Percentiles rank a stretch among this genome's conserved stretches.
Evolutionary conservation across 2,329 filamentous ascomycete species (phyloP).

Genomic region (Penicillium paneum): DNA sequence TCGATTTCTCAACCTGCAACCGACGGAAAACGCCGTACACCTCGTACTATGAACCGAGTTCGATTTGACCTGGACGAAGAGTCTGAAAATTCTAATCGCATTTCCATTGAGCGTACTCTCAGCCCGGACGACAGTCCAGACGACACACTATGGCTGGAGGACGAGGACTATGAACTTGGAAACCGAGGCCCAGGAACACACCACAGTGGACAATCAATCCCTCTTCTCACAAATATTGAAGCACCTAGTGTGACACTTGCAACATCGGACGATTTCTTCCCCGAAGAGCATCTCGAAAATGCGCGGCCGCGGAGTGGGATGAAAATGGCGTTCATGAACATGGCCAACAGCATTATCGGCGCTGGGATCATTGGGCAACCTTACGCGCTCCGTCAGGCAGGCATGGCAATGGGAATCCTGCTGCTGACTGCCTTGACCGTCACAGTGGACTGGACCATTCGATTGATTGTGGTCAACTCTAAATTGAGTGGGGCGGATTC

Average conservation of each 20-base stretch:
- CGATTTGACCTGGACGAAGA: slow-evolving; percentile 62
- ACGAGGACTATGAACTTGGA: slow-evolving; percentile 58
- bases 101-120: slow-evolving; percentile 32
- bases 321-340: slow-evolving; percentile 94
- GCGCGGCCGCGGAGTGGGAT: slow-evolving; percentile 80
- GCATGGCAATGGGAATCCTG: slow-evolving; percentile 73
- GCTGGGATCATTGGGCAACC: slow-evolving; percentile 77
- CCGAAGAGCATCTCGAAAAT: slow-evolving; percentile 58
- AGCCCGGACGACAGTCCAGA: slow-evolving; percentile 30
- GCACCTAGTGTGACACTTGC: slow-evolving; percentile 74
- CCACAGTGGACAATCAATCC: slow-evolving; percentile 53
- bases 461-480: slow-evolving; percentile 93
- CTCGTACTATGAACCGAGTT: slow-evolving; percentile 66
- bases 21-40: slow-evolving; percentile 48
- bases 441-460: slow-evolving; percentile 94
- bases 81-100: slow-evolving; percentile 25
- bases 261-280: slow-evolving; percentile 55
- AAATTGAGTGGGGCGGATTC: slow-evolving; percentile 92
- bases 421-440: slow-evolving; percentile 77
- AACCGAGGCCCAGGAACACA: slow-evolving; percentile 39
- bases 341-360: slow-evolving; percentile 97
- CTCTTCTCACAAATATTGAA: slow-evolving; percentile 77
- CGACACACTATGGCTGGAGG: slow-evolving; percentile 49
- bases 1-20: slow-evolving; percentile 41
- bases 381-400: slow-evolving; percentile 92